These are phyloP conservation scores for Phaeomoniella chlamydospora DNA, from an alignment of 2,329 filamentous ascomycete genomes.

Conservation along the genomic window DNA sequence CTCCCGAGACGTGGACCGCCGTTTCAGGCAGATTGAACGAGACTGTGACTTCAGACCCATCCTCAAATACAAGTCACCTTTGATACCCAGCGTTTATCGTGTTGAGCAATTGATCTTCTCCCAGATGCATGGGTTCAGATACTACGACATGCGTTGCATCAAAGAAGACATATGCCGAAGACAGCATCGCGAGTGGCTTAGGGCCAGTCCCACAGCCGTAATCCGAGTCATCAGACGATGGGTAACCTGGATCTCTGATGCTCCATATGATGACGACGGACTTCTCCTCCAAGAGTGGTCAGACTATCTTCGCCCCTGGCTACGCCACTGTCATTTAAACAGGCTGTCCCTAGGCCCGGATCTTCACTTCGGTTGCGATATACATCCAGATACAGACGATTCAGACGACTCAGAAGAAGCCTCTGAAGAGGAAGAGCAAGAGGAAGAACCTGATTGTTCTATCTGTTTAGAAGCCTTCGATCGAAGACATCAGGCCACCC, in stretches of 20 bases:
- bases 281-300: neutral
- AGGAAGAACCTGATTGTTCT: no score
- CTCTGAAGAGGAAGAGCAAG: no score
- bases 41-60: neutral
- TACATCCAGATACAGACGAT: neutral
- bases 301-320: neutral
- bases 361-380: slow-evolving; percentile 1
- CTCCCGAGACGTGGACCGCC: neutral
- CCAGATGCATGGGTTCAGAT: neutral
- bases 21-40: neutral
- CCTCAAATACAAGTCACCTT: slow-evolving; percentile 1
- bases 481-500: no score
- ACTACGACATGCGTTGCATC: slow-evolving; percentile 1
- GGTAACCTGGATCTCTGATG: neutral
- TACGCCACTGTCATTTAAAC: neutral
- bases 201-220: neutral
- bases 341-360: neutral
- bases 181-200: slow-evolving; percentile 1
- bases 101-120: slow-evolving; percentile 1
- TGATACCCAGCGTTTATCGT: neutral
- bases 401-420: neutral
- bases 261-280: slow-evolving; percentile 1
- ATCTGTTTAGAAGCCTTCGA: no score
- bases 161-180: slow-evolving; percentile 1
- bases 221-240: neutral